These are phyloP conservation scores for Pythium aquatile DNA, from an alignment of 352 stramenopile genomes.

Conservation along the genomic window DNA sequence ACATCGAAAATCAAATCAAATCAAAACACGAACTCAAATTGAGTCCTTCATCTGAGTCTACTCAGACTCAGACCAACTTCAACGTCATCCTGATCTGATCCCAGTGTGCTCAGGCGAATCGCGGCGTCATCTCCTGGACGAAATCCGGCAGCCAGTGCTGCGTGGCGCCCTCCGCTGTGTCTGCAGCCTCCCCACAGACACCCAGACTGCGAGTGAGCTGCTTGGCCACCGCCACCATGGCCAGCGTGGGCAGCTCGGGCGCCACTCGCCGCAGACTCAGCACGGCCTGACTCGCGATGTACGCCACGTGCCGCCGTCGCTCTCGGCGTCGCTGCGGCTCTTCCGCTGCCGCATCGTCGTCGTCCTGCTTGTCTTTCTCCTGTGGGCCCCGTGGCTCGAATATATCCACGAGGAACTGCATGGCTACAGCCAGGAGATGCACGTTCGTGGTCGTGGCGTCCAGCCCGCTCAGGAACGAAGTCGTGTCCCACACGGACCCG, in stretches of 20 bases:
- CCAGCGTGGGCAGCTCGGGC: conserved; percentile 19
- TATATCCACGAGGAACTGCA: conserved; percentile 30
- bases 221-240: conserved; percentile 21
- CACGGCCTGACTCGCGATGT: conserved; percentile 20
- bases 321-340: conserved; percentile 6
- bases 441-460: conserved; percentile 52
- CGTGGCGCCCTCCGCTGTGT: conserved; percentile 3
- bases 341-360: neutral
- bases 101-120: neutral
- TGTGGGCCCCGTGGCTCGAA: conserved; percentile 16
- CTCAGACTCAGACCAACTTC: neutral
- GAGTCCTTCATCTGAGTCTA: neutral
- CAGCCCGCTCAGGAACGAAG: conserved; percentile 29
- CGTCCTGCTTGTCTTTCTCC: neutral
- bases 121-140: conserved; percentile 11
- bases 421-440: conserved; percentile 43
- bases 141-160: conserved; percentile 22
- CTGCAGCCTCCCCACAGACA: neutral
- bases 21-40: neutral
- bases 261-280: conserved; percentile 25
- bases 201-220: conserved; percentile 5
- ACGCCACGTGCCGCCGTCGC: conserved; percentile 6
- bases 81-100: neutral
- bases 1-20: neutral
- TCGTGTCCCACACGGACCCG: conserved; percentile 40